Conservation (phyloP, 192 early-diverging fungal species). For the Helicostylum pulchrum region DNA sequence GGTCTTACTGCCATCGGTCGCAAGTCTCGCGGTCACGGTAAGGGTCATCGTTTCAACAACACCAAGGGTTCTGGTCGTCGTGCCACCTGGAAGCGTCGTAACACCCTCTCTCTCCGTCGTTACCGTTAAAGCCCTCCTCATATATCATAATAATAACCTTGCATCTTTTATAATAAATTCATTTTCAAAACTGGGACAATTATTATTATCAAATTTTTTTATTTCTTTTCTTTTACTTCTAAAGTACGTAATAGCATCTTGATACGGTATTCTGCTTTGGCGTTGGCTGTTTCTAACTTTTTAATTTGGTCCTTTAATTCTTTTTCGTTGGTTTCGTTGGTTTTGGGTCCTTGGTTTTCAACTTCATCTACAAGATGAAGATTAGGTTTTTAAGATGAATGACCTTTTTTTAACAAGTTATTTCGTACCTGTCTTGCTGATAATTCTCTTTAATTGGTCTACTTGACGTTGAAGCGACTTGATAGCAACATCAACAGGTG, state of each 20-base stretch:
- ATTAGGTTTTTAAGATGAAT: conserved; percentile 10
- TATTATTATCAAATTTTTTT: not conserved
- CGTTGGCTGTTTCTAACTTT: conserved; percentile 8
- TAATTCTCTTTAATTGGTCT: conserved; percentile 15
- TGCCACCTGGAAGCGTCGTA: conserved; percentile 91
- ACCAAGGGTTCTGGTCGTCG: conserved; percentile 90
- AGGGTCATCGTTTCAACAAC: conserved; percentile 97
- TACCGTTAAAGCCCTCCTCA: conserved; percentile 76
- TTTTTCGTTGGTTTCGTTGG: not conserved
- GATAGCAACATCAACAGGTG: conserved; percentile 21
- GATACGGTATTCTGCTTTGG: conserved; percentile 27
- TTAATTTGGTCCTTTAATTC: conserved; percentile 13
- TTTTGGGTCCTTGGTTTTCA: not conserved
- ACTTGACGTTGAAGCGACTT: conserved; percentile 22
- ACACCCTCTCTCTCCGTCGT: conserved; percentile 92
- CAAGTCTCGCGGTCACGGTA: conserved; percentile 90
- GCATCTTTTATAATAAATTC: not conserved
- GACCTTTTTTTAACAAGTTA: not conserved
- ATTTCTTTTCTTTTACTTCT: conserved; percentile 19
- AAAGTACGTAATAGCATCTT: conserved; percentile 21
- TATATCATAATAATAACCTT: not conserved
- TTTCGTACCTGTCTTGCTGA: conserved; percentile 3
- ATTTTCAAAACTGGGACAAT: not conserved
- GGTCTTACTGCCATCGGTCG: conserved; percentile 95
- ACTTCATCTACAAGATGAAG: not conserved